Conservation (phyloP, 345 rosid species). For the Salix suchowensis region DNA sequence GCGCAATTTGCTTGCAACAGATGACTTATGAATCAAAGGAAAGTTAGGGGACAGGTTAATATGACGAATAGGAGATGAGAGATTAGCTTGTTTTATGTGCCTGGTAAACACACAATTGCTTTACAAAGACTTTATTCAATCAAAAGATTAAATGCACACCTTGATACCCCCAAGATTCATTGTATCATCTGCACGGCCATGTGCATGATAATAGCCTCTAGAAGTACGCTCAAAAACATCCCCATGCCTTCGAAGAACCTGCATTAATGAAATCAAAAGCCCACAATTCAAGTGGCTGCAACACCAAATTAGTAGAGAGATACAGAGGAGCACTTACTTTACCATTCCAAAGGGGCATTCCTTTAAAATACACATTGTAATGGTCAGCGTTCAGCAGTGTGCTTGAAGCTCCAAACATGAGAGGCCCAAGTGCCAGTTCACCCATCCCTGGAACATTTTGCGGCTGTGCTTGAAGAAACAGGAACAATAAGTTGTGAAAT, state of each 20-base stretch:
- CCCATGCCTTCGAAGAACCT: constrained; percentile 92
- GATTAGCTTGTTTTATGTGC: not conserved
- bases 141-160: constrained; percentile 37
- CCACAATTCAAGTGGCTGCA: not conserved
- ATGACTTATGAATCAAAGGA: not conserved
- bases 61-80: not conserved
- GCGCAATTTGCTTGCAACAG: too few relatives aligned
- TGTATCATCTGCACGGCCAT: constrained; percentile 94
- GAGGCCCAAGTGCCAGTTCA: constrained; percentile 78
- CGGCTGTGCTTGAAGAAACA: constrained; percentile 46
- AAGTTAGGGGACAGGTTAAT: not conserved
- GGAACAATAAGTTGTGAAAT: constrained; percentile 4
- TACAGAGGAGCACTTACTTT: constrained; percentile 35
- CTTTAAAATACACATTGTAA: constrained; percentile 66
- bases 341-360: constrained; percentile 79
- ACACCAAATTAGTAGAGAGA: not conserved
- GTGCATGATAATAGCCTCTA: constrained; percentile 85
- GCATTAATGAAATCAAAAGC: not conserved
- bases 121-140: not conserved
- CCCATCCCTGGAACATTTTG: constrained; percentile 59
- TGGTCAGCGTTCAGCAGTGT: constrained; percentile 74
- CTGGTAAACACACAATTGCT: not conserved
- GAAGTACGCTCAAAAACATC: constrained; percentile 78
- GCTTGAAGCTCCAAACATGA: constrained; percentile 81
- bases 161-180: constrained; percentile 98